phyloP scores from a whole-genome alignment of 2,329 filamentous ascomycete genomes.

The Colletotrichum sp. region DNA sequence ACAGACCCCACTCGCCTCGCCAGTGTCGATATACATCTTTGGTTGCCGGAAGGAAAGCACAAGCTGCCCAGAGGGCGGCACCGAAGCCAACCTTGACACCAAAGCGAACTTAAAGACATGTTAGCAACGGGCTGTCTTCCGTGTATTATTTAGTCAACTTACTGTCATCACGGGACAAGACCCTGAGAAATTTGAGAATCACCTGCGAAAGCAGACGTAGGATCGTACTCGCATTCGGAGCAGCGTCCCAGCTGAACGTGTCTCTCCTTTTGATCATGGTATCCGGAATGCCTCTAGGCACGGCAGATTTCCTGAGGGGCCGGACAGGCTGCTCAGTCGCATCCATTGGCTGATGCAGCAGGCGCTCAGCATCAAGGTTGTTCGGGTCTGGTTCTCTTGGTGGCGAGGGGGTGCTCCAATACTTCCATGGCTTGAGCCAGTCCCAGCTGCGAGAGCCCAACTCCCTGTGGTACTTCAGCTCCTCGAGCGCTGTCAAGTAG shows the following conservation, averaged over 20 bases:
- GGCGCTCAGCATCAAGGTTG: slow-evolving; percentile 47
- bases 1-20: slow-evolving; percentile 94
- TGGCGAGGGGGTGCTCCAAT: not conserved
- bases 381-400: slow-evolving; percentile 25
- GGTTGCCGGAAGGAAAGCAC: slow-evolving; percentile 82
- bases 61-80: slow-evolving; percentile 85
- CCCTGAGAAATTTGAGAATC: slow-evolving; percentile 50
- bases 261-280: slow-evolving; percentile 57
- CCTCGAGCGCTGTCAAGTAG: slow-evolving; percentile 84
- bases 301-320: slow-evolving; percentile 56
- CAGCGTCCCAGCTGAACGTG: slow-evolving; percentile 62
- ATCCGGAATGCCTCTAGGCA: slow-evolving; percentile 62
- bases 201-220: slow-evolving; percentile 51
- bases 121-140: not conserved
- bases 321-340: slow-evolving; percentile 39
- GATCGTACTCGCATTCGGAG: slow-evolving; percentile 49
- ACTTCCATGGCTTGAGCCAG: slow-evolving; percentile 84
- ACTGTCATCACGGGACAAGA: slow-evolving; percentile 60
- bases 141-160: slow-evolving; percentile 31
- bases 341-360: slow-evolving; percentile 34
- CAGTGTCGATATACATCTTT: slow-evolving; percentile 83
- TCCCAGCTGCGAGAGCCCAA: slow-evolving; percentile 71
- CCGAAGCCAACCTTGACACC: slow-evolving; percentile 93
- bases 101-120: slow-evolving; percentile 60
- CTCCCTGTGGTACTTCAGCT: slow-evolving; percentile 76